phyloP scores from a whole-genome alignment of 75 land plant genomes.

The Pinus albicaulis region DNA sequence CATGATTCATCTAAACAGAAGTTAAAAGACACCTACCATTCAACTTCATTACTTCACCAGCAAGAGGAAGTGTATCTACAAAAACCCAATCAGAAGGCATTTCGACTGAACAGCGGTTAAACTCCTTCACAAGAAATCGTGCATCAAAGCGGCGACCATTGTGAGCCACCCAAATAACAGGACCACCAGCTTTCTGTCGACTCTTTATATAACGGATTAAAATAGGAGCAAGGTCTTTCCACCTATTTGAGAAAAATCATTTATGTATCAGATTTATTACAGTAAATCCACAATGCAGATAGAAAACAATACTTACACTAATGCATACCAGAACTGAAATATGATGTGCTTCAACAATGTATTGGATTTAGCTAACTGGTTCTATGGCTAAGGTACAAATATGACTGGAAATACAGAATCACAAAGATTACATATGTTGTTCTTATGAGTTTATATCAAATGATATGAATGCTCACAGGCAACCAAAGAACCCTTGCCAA shows the following conservation, averaged over 20 bases:
- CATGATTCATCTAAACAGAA: not conserved
- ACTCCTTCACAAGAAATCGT: conserved; percentile 75
- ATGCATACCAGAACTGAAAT: not conserved
- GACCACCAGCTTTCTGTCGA: conserved; percentile 61
- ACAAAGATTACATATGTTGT: not conserved
- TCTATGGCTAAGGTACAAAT: not conserved
- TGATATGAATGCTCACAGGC: not conserved
- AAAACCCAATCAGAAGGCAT: conserved; percentile 83
- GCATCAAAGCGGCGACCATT: conserved; percentile 83
- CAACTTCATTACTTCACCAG: conserved; percentile 52
- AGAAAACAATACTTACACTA: not conserved
- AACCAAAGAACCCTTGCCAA: not conserved
- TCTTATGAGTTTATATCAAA: not conserved
- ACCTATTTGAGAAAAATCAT: conserved; percentile 35
- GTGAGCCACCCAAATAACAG: conserved; percentile 74
- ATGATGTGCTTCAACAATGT: not conserved
- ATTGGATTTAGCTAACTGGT: not conserved
- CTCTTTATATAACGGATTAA: conserved; percentile 61
- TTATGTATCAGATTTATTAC: not conserved
- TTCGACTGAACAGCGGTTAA: conserved; percentile 53
- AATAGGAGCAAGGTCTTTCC: conserved; percentile 73
- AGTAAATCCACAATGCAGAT: not conserved
- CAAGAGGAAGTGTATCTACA: conserved; percentile 70
- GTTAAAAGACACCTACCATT: conserved; percentile 21
- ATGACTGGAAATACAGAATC: not conserved